Base-by-base conservation (phyloP, 2,329 filamentous ascomycete species). In the Lachnellula suecica region DNA sequence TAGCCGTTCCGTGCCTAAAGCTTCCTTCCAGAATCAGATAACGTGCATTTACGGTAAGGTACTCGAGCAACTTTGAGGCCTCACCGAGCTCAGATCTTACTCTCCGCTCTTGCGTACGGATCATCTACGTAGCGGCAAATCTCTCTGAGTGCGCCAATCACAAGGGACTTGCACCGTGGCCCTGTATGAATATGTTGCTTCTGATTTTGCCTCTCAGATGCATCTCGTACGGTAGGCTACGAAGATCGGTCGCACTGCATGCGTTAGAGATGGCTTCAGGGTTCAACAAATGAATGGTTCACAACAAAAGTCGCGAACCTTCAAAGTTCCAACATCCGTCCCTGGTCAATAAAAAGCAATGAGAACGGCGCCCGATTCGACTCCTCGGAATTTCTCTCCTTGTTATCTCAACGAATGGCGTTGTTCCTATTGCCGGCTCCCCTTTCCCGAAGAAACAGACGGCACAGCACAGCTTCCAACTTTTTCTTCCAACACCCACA, bases 191-290 rank as follows among this genome's bases (percentile, higher is more conserved):
- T 5, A 8, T 27, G 17, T 35, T n/a, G 31, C 11, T 35, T 35
- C 31, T 35, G 31, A 17, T 13, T 17, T 35, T n/a, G 31, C 31
- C 31, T 35, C n/a, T n/a, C n/a, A n/a, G n/a, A n/a, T n/a, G n/a
- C n/a, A n/a, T n/a, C n/a, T n/a, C 15, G 17, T 11, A 35, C 17
- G 31, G 13, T 35, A 35, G 31, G 31, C 5, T 17, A 35, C 17
- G 15, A 17, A 35, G 17, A 35, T 35, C 31, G 13, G 31, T 15
- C 44, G 46, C 47, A 34, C 41, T 51, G 49, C 20, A 56, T 56
- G 57, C 57, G 57, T 63, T 57, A 60, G 49, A 61, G 31, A 42
- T 56, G 49, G 56, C 54, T 43, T 44, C 31, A 41, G 47, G 25
- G 23, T 37, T 27, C 25, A 34, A 8, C 13, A 29, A 52, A 54